phyloP scores from a whole-genome alignment of 768 basidiomycete genomes.

The Boletus rubropictus region DNA sequence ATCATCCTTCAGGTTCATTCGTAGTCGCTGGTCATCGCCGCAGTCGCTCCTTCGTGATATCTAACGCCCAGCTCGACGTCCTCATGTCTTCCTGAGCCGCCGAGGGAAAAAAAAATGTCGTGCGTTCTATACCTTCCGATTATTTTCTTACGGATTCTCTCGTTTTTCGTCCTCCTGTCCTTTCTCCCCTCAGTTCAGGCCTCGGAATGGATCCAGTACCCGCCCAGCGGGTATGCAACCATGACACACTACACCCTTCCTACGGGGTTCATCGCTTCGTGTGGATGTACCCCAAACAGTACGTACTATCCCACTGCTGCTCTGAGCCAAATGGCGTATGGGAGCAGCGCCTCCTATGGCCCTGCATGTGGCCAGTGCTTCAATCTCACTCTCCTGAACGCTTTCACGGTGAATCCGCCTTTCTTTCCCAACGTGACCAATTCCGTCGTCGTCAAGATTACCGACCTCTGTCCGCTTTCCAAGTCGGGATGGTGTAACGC shows the following conservation, averaged over 20 bases:
- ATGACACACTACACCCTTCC: conserved; percentile 69
- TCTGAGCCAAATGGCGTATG: conserved; percentile 73
- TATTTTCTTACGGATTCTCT: conserved; percentile 16
- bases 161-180: conserved; percentile 20
- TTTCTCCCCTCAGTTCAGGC: conserved; percentile 22
- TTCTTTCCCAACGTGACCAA: conserved; percentile 59
- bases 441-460: conserved; percentile 69
- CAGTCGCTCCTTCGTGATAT: neutral
- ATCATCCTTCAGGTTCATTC: no score
- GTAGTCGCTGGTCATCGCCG: neutral
- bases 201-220: conserved; percentile 59
- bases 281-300: conserved; percentile 67
- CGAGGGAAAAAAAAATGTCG: conserved; percentile 14
- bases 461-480: conserved; percentile 70
- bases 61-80: neutral
- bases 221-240: conserved; percentile 58
- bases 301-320: conserved; percentile 74
- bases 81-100: conserved; percentile 13
- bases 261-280: conserved; percentile 50
- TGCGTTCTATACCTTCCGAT: neutral
- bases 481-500: conserved; percentile 66
- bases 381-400: conserved; percentile 66
- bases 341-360: conserved; percentile 66
- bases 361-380: conserved; percentile 77
- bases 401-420: conserved; percentile 59